Base-by-base conservation (phyloP, 495 filamentous ascomycete species). In the Aspergillus homomorphus region DNA sequence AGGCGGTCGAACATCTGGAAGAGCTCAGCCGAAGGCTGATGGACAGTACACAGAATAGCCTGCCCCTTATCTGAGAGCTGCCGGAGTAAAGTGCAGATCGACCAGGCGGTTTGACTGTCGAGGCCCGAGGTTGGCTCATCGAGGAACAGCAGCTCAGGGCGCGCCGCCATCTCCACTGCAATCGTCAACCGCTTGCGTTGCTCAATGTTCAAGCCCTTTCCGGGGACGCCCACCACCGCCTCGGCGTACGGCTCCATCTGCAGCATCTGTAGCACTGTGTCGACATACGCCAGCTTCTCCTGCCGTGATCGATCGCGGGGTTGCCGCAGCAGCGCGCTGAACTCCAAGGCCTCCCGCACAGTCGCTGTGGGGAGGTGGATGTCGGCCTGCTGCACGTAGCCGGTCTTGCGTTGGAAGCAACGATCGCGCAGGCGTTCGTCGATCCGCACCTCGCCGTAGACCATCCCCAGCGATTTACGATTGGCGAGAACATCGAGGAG, bases 41-140 rank as follows among this genome's bases (percentile, higher is more conserved):
- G 92, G 60, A 96, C 96, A 0, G 92, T 97, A 72, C 89, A 92
- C 1, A 96, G 82, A 67, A 96, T 90, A 19, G 92, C 91, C 64
- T 96, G 92, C 1, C 92, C 92, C 42, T 86, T 85, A 5, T 6
- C n/a, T n/a, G 45, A n/a, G 6, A 48, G 20, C 20, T 21, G 4
- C 18, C 45, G 45, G 3, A 48, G 20, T 10, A 48, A 48, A 5
- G n/a, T 5, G 15, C 95, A 84, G 59, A 96, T 96, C 59, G 93
- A 92, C 77, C 90, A 96, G 3, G 92, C 88, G 56, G 82, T 85
- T 65, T 92, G 90, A 43, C 84, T 86, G 68, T 97, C 92, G 5
- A 97, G 80, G 51, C 92, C 92, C 10, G 86, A 89, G 1, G 92
- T 97, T 0, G 92, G 92, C 19, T 48, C 45, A 12, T 48, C 45